Conservation (phyloP, 371 early-diverging fungal genomes). For the Saksenaea oblongispora region DNA sequence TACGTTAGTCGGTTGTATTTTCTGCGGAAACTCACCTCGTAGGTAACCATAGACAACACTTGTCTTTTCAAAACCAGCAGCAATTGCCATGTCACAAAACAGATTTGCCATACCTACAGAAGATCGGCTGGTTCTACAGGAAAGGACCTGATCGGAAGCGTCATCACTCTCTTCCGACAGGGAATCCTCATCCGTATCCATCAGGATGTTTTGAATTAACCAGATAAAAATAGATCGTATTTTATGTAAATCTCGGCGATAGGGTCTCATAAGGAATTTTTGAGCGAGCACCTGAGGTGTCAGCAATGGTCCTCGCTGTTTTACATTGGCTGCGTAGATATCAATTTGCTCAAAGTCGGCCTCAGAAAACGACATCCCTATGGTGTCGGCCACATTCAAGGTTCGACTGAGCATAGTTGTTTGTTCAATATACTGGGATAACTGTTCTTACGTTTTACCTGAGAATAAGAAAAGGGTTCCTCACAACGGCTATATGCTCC, state of each 20-base stretch:
- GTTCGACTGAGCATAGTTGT: slow-evolving; percentile 16
- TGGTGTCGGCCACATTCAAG: slow-evolving; percentile 16
- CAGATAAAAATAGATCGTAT: slow-evolving; percentile 56
- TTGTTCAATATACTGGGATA: not conserved
- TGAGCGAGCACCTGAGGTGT: slow-evolving; percentile 55
- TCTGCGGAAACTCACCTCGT: slow-evolving; percentile 31
- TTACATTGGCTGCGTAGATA: slow-evolving; percentile 56
- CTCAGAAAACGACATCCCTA: slow-evolving; percentile 19
- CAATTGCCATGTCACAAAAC: slow-evolving; percentile 59
- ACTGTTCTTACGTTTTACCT: slow-evolving; percentile 18
- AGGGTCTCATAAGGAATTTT: slow-evolving; percentile 57
- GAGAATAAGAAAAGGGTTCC: slow-evolving; percentile 36
- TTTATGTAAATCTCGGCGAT: slow-evolving; percentile 46
- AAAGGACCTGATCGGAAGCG: slow-evolving; percentile 46
- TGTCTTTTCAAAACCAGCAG: slow-evolving; percentile 55
- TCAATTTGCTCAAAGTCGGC: slow-evolving; percentile 53
- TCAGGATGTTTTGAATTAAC: slow-evolving; percentile 56
- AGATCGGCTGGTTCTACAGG: slow-evolving; percentile 38
- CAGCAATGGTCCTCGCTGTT: slow-evolving; percentile 53
- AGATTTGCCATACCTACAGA: slow-evolving; percentile 59
- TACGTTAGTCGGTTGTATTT: not conserved
- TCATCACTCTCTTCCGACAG: slow-evolving; percentile 31
- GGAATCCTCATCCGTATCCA: slow-evolving; percentile 25
- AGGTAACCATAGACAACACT: slow-evolving; percentile 59
- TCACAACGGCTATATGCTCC: slow-evolving; percentile 3